Percentiles rank a stretch among this genome's conserved stretches.
phyloP scores from a whole-genome alignment of 208 protist species.

The Leishmania mexicana region DNA sequence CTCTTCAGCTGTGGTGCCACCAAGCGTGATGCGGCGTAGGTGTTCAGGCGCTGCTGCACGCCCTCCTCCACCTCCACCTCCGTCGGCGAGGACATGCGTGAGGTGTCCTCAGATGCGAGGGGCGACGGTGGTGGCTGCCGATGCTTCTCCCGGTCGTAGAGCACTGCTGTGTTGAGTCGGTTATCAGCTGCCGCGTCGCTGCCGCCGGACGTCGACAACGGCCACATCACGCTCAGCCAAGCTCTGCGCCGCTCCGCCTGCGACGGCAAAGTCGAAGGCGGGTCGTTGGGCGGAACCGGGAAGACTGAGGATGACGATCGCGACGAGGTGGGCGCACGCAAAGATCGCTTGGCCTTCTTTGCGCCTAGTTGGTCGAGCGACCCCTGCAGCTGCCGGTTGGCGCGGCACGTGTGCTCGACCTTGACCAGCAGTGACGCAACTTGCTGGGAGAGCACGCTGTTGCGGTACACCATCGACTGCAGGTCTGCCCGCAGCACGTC shows the following conservation, averaged over 20 bases:
- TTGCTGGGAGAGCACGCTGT: conserved; percentile 75
- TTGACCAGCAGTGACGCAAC: conserved; percentile 67
- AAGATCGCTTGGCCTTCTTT: not conserved
- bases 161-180: conserved; percentile 12
- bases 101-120: not conserved
- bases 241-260: conserved; percentile 12
- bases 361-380: not conserved
- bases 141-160: conserved; percentile 8
- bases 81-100: not conserved
- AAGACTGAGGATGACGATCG: not conserved
- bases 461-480: conserved; percentile 68
- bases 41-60: conserved; percentile 31
- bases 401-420: conserved; percentile 28
- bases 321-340: not conserved
- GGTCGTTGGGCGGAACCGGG: not conserved
- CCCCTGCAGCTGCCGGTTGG: conserved; percentile 16
- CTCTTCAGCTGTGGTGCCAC: not conserved
- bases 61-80: conserved; percentile 41
- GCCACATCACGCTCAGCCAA: conserved; percentile 24
- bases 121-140: not conserved
- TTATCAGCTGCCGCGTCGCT: not conserved
- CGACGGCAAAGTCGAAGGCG: not conserved
- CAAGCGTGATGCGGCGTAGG: conserved; percentile 26
- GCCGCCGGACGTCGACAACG: not conserved
- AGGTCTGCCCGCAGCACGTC: conserved; percentile 52